These are phyloP conservation scores for Solanum ossicruentum DNA, from an alignment of 257 asterid species.

Conservation along the genomic window DNA sequence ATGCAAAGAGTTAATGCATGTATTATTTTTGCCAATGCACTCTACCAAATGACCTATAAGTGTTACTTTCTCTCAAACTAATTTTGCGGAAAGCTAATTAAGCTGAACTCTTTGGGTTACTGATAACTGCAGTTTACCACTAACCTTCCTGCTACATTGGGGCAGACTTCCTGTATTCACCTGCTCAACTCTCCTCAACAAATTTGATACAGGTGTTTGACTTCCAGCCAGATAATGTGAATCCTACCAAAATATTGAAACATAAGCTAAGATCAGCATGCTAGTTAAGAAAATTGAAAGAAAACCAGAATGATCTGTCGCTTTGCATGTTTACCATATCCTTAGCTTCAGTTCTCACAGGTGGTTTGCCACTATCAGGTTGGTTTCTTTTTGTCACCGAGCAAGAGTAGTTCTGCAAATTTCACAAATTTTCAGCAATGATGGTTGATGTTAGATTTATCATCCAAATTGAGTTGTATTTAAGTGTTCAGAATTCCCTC, in stretches of 20 bases:
- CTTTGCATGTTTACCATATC: conserved; percentile 41
- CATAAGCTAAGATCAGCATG: not conserved
- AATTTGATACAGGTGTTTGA: conserved; percentile 65
- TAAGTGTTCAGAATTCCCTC: not conserved
- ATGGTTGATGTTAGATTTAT: not conserved
- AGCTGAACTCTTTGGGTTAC: not conserved
- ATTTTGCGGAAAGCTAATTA: not conserved
- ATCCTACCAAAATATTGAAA: conserved; percentile 24
- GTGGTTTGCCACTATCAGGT: conserved; percentile 31
- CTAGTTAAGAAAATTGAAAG: not conserved
- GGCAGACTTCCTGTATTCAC: conserved; percentile 50
- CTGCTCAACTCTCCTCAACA: conserved; percentile 61
- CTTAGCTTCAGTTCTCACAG: conserved; percentile 29
- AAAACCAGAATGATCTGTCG: not conserved
- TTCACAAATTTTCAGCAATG: not conserved
- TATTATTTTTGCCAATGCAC: too few species aligned
- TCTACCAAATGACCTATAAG: not conserved
- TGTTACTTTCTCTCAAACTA: not conserved
- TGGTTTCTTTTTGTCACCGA: conserved; percentile 49
- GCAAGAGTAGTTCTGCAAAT: conserved; percentile 43
- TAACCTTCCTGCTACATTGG: conserved; percentile 83
- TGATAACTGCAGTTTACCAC: not conserved
- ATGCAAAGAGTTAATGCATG: too few species aligned
- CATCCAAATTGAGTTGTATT: not conserved
- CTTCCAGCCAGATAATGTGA: conserved; percentile 36